Evolutionary conservation across 768 basidiomycete genomes (phyloP).

Genomic region (Fibroporia radiculosa): DNA sequence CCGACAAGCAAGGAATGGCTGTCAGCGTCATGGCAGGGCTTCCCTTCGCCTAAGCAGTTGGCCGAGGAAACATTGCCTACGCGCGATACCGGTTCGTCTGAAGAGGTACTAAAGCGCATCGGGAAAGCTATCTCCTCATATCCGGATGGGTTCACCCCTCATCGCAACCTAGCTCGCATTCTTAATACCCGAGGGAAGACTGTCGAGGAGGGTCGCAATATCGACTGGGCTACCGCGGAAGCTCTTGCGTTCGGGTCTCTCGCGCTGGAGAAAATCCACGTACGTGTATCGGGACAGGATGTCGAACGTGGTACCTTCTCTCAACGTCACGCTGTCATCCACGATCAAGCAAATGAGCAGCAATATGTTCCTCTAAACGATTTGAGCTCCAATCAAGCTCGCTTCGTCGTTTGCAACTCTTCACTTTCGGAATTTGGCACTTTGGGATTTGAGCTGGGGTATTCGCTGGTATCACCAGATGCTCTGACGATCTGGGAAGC

Average conservation of each 20-base stretch:
- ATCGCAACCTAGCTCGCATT: conserved; percentile 93
- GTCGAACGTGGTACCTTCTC: conserved; percentile 99
- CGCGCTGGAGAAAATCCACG: conserved; percentile 87
- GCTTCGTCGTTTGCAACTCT: conserved; percentile 94
- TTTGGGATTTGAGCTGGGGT: conserved; percentile 96
- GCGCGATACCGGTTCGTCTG: conserved; percentile 75
- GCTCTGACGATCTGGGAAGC: conserved; percentile 96
- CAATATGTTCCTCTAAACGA: conserved; percentile 88
- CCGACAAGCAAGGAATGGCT: conserved; percentile 96
- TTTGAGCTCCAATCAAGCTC: conserved; percentile 81
- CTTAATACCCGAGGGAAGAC: conserved; percentile 81
- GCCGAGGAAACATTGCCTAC: conserved; percentile 91
- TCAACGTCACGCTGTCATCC: conserved; percentile 93
- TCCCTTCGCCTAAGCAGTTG: conserved; percentile 94
- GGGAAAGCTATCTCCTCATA: conserved; percentile 84
- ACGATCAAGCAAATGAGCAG: conserved; percentile 89
- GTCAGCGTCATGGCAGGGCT: conserved; percentile 95
- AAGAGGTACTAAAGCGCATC: conserved; percentile 69
- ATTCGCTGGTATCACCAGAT: conserved; percentile 94
- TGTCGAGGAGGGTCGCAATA: conserved; percentile 83
- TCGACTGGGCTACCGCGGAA: conserved; percentile 99
- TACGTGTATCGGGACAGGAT: conserved; percentile 95
- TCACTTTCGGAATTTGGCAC: conserved; percentile 91
- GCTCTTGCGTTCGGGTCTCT: conserved; percentile 94
- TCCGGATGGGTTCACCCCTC: conserved; percentile 79